Conservation (phyloP, 192 early-diverging fungal species). For the Backusella macrospora region DNA sequence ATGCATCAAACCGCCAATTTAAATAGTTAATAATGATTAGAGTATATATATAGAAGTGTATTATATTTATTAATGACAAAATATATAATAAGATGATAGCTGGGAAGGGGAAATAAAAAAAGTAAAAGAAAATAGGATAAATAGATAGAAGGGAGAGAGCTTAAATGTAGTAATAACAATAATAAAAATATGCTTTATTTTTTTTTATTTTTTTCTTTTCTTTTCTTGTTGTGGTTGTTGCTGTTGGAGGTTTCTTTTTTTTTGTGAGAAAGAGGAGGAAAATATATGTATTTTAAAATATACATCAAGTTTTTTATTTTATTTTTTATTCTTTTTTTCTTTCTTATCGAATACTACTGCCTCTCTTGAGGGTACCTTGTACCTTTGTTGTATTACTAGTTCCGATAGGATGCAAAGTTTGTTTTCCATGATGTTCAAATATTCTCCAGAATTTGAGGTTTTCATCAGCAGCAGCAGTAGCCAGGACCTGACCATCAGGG, state of each 20-base stretch:
- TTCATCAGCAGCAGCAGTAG: conserved; percentile 92
- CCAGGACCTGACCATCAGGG: conserved; percentile 90
- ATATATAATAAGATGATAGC: too few species aligned
- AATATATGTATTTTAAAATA: neutral
- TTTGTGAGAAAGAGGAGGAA: neutral
- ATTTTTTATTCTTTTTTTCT: too few species aligned
- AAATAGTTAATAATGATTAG: too few species aligned
- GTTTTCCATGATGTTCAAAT: conserved; percentile 57
- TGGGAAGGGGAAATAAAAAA: too few species aligned
- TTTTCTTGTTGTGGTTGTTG: neutral
- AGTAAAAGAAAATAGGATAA: too few species aligned
- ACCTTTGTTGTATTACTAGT: neutral
- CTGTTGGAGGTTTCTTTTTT: too few species aligned
- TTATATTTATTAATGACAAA: too few species aligned
- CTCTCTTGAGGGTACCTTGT: neutral
- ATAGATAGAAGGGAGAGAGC: too few species aligned
- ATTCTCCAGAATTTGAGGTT: conserved; percentile 96
- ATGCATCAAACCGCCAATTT: too few species aligned
- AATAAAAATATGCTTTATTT: conserved; percentile 2
- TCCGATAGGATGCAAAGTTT: neutral
- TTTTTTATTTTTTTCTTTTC: neutral
- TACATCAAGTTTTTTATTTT: too few species aligned
- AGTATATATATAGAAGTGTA: too few species aligned
- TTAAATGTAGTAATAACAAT: neutral
- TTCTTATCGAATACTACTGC: neutral